Base-by-base conservation (phyloP, 163 green algal species). In the Volvox carteri region DNA sequence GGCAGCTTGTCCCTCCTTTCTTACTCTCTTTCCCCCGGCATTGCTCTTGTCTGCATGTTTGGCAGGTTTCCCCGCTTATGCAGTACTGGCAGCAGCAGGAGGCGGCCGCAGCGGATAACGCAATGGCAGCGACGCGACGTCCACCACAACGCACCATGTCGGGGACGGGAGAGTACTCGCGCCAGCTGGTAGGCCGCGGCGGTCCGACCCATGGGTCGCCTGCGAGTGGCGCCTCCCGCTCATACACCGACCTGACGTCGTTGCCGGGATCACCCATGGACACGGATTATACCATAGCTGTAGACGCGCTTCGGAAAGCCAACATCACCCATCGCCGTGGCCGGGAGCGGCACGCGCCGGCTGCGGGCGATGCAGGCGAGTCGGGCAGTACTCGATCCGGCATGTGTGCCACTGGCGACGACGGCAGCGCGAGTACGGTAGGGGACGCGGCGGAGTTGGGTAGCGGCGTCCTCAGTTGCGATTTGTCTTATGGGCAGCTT, bases 401-500 rank as follows among this genome's bases (percentile, higher is more conserved):
- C 50, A 33, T 18, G 16, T 44, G 19, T 54, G 37, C 75, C 25
- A 81, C 56, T n/a, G 80, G n/a, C 21, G 50, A 35, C 33, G 74
- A 50, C 28, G 75, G 48, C 30, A 73, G 77, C 37, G 52, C 52
- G 16, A 56, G 25, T 35, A 58, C 77, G 48, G 37, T 52, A 2
- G 81, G 54, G 18, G 52, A 39, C 25, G 37, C 33, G 39, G 4
- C 33, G 46, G 65, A 73, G 33, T 7, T 56, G n/a, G 48, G 75
- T 12, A 84, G 77, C 37, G 83, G 50, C 37, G 68, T 2, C 0
- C 83, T 88, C 16, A 88, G 83, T 50, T 74, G 48, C 28, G 83
- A 88, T 33, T 12, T 67, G 28, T 83, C 68, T 3, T 88, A 88
- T 28, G 83, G 83, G 5, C 48, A 74, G 37, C 83, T 88, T 35